Conservation (phyloP, 176 grass and related monocot species). For the Canna indica region DNA sequence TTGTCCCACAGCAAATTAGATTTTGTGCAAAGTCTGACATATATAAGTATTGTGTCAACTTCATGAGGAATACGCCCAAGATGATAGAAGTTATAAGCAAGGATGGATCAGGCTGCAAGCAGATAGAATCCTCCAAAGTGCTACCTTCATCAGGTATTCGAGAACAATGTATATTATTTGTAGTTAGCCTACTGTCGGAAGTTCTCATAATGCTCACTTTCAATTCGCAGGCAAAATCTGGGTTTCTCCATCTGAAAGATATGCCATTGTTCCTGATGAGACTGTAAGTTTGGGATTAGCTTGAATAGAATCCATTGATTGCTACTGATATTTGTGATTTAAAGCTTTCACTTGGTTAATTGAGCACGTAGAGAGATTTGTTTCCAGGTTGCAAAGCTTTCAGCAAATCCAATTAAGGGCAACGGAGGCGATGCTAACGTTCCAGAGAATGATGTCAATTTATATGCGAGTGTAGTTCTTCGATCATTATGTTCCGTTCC, state of each 20-base stretch:
- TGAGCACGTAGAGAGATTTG: conserved; percentile 18
- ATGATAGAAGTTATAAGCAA: conserved; percentile 72
- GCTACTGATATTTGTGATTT: neutral
- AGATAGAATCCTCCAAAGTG: conserved; percentile 61
- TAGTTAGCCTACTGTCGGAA: conserved; percentile 12
- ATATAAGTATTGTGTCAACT: conserved; percentile 5
- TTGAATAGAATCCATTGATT: neutral
- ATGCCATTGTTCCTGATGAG: conserved; percentile 89
- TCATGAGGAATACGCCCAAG: conserved; percentile 69
- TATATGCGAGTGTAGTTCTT: conserved; percentile 39
- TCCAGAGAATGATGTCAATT: conserved; percentile 72
- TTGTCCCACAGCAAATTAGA: neutral
- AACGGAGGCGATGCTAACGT: conserved; percentile 68
- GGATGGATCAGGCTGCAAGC: conserved; percentile 62
- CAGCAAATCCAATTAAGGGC: conserved; percentile 21
- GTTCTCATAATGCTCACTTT: conserved; percentile 17
- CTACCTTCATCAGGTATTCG: conserved; percentile 60
- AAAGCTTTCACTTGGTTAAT: neutral
- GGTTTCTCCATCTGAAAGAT: conserved; percentile 95
- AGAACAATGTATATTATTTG: too few species aligned
- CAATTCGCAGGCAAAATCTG: conserved; percentile 63
- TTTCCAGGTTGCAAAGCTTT: conserved; percentile 40
- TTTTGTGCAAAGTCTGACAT: too few species aligned
- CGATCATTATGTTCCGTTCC: neutral
- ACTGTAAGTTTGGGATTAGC: conserved; percentile 35